A percentile compares a stretch with the other conserved stretches of the same genome.
Evolutionary conservation across 768 basidiomycete species (phyloP).

Genomic region (Auriscalpium orientale): DNA sequence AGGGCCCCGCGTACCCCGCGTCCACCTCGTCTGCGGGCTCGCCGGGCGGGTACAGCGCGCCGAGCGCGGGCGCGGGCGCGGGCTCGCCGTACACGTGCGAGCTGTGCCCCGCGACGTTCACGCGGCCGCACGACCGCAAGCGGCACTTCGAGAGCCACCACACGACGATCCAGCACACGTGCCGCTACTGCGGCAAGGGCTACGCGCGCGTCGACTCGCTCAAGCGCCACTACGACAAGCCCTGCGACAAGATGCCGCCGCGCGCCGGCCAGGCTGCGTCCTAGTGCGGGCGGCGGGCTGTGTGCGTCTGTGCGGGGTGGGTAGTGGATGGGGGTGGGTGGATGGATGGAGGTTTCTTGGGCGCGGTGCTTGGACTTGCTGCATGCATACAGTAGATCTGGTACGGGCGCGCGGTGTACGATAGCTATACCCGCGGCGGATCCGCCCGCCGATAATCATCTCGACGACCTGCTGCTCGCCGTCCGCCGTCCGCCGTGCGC

Average conservation of each 20-base stretch:
- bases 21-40: too few species aligned
- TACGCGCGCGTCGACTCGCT: conserved; percentile 76
- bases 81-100: conserved; percentile 66
- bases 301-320: not conserved
- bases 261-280: conserved; percentile 1
- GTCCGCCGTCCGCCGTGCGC: too few species aligned
- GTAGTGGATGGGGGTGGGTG: not conserved
- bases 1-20: not conserved
- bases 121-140: conserved; percentile 74
- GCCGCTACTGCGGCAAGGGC: conserved; percentile 67
- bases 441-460: too few species aligned
- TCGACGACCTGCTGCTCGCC: too few species aligned
- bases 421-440: too few species aligned
- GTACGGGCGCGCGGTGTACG: too few species aligned
- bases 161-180: conserved; percentile 55
- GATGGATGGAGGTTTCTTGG: not conserved
- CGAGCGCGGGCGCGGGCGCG: conserved; percentile 23
- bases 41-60: conserved; percentile 16
- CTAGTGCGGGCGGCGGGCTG: too few species aligned
- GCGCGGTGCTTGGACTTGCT: not conserved
- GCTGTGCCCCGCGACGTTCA: conserved; percentile 72
- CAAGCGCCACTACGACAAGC: conserved; percentile 78
- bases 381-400: too few species aligned
- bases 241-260: conserved; percentile 48
- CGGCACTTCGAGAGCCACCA: conserved; percentile 77